Evolutionary conservation across 1,284 basidiomycete genomes (phyloP).

Genomic region (Irpex lacteus): DNA sequence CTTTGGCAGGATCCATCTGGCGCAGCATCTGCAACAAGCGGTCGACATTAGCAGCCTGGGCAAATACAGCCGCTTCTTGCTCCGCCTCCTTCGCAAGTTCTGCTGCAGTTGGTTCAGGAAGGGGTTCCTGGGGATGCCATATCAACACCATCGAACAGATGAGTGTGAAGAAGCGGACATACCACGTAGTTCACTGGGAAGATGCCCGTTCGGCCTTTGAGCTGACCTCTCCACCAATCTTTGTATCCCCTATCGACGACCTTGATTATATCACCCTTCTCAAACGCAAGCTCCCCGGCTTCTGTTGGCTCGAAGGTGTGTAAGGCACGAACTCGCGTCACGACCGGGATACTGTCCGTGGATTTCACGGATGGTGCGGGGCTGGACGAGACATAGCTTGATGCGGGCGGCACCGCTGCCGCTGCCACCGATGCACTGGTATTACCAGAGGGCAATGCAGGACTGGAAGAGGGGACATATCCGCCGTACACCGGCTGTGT

Average conservation of each 20-base stretch:
- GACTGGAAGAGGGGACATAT: slow-evolving; percentile 30
- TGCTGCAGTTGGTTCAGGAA: slow-evolving; percentile 81
- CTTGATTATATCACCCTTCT: slow-evolving; percentile 93
- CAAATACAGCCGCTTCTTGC: slow-evolving; percentile 85
- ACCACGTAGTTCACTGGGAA: slow-evolving; percentile 99
- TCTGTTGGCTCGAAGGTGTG: slow-evolving; percentile 91
- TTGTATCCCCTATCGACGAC: slow-evolving; percentile 95
- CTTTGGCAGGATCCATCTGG: slow-evolving; percentile 71
- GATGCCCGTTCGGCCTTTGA: slow-evolving; percentile 91
- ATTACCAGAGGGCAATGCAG: slow-evolving; percentile 26
- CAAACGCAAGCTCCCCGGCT: slow-evolving; percentile 89
- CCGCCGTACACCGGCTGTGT: slow-evolving; percentile 27
- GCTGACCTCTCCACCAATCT: slow-evolving; percentile 98
- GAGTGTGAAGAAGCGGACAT: slow-evolving; percentile 22
- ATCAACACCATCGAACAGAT: slow-evolving; percentile 1
- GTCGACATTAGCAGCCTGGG: slow-evolving; percentile 86
- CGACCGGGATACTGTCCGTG: slow-evolving; percentile 37
- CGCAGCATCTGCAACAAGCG: slow-evolving; percentile 80
- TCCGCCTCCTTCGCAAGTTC: slow-evolving; percentile 87
- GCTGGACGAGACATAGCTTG: slow-evolving; percentile 13
- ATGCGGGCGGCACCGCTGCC: slow-evolving; percentile 18
- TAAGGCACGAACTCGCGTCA: slow-evolving; percentile 86
- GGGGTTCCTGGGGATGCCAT: slow-evolving; percentile 60
- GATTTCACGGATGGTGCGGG: slow-evolving; percentile 33
- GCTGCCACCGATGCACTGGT: slow-evolving; percentile 19